Percentiles rank a stretch among this genome's conserved stretches.
Conservation (phyloP, 1,284 basidiomycete species). For the Stereum hirsutum region DNA sequence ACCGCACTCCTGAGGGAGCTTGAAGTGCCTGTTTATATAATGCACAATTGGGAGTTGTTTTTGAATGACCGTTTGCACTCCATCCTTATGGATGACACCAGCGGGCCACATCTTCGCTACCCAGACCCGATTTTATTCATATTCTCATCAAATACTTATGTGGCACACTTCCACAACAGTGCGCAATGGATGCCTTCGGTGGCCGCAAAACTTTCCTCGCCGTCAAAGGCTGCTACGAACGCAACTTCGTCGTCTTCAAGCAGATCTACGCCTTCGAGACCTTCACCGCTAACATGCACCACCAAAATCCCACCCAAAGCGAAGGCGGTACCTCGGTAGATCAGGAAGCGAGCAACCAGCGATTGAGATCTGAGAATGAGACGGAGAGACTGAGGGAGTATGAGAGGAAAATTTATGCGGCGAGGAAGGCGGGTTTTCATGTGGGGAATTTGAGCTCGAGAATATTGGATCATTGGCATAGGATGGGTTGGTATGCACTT, state of each 20-base stretch:
- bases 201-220: slow-evolving; percentile 72
- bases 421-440: slow-evolving; percentile 52
- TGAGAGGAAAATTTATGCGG: slow-evolving; percentile 51
- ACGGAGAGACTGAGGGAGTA: slow-evolving; percentile 18
- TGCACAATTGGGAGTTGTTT: no score
- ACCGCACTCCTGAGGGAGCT: no score
- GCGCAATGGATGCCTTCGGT: slow-evolving; percentile 55
- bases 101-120: no score
- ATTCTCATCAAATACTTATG: no score
- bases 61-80: no score
- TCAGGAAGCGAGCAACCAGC: no score
- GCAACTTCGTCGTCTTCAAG: slow-evolving; percentile 72
- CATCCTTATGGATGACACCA: no score
- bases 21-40: no score
- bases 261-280: slow-evolving; percentile 64
- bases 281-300: slow-evolving; percentile 34
- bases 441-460: slow-evolving; percentile 61
- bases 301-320: no score
- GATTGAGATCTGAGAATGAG: neutral
- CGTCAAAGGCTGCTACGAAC: slow-evolving; percentile 71
- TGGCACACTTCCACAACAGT: no score
- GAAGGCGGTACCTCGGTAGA: no score
- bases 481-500: slow-evolving; percentile 60
- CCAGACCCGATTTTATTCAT: no score
- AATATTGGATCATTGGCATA: slow-evolving; percentile 68